Base-by-base conservation (phyloP, 768 basidiomycete genomes). In the Kwoniella heveanensis region DNA sequence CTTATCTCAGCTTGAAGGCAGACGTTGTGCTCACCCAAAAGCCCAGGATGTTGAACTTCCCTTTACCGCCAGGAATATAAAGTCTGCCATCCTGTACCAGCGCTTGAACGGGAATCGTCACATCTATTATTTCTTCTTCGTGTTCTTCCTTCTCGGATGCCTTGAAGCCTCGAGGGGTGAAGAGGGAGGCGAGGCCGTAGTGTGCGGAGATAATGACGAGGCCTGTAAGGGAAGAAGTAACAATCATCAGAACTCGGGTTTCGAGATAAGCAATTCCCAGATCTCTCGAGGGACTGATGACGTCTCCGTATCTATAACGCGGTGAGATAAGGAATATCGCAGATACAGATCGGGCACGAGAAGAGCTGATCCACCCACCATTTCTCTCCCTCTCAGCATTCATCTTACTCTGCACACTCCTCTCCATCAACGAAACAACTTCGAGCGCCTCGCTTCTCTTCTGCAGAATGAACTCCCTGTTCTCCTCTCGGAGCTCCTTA, bases 11-110 rank as follows among this genome's bases (percentile, higher is more conserved):
- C n/a, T n/a, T n/a, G n/a, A n/a, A n/a, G 32, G 32, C 32, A n/a
- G 46, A 58, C 21, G 64, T 68, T 50, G 47, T n/a, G 68, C 76
- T 61, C 51, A 79, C 78, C 74, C 86, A 87, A 82, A 96, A 92
- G n/a, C 92, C 92, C 73, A 90, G 87, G 44, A 95, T 83, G 26
- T 86, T 85, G 62, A 86, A 82, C 90, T 94, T 95, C 51, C 86
- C 83, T 71, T 88, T 83, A 50, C 87, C 87, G 55, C 86, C 86
- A 46, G 91, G 86, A 65, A 94, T 88, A 73, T 87, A 85, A 54
- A 96, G 74, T 74, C 91, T 90, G 39, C 88, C 88, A 67, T 87
- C 85, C 70, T 85, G 84, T 54, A 95, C 90, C 22, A 93, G 82
- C 21, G 89, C 87, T 81, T 93, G 92, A 54, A 94, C 76, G 6